phyloP scores from a whole-genome alignment of 2,329 filamentous ascomycete species.

The Claviceps sp. region DNA sequence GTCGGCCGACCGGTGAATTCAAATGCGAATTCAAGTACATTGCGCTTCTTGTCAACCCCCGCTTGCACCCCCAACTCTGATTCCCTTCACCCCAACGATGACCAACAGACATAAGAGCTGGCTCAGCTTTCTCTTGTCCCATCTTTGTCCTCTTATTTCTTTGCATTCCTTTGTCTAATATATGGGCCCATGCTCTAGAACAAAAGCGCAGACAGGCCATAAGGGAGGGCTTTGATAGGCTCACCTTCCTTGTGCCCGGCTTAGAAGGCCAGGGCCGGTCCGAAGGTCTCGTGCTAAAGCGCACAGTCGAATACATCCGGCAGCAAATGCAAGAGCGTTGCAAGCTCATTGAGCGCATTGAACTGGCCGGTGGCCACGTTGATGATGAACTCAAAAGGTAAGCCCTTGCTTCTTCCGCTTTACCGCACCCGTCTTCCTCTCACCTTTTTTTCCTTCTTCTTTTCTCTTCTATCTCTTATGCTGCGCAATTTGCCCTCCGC shows the following conservation, averaged over 20 bases:
- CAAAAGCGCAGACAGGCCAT: constrained; percentile 48
- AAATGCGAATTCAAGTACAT: neutral
- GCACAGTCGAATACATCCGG: constrained; percentile 53
- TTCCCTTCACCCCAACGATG: too few relatives aligned
- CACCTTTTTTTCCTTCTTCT: neutral
- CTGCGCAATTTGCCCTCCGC: neutral
- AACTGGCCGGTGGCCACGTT: constrained; percentile 44
- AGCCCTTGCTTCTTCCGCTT: constrained; percentile 5
- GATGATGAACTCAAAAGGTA: constrained; percentile 32
- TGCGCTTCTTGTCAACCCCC: neutral
- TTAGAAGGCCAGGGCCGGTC: constrained; percentile 73
- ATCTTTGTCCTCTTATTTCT: neutral
- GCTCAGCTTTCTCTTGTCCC: too few relatives aligned
- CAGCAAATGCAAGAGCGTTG: constrained; percentile 46
- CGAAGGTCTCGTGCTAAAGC: constrained; percentile 69
- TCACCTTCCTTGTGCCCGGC: constrained; percentile 69
- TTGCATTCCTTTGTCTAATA: too few relatives aligned
- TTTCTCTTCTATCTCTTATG: neutral
- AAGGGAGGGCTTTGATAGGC: constrained; percentile 67
- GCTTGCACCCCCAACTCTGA: neutral
- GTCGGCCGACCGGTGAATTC: neutral
- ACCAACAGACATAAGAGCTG: too few relatives aligned
- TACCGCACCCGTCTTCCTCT: neutral
- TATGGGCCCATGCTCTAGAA: constrained; percentile 16
- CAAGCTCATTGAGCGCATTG: constrained; percentile 42